A percentile compares a stretch with the other conserved stretches of the same genome.
These are phyloP conservation scores for Phytopythium chamaehyphon DNA, from an alignment of 352 stramenopile species.

Conservation along the genomic window DNA sequence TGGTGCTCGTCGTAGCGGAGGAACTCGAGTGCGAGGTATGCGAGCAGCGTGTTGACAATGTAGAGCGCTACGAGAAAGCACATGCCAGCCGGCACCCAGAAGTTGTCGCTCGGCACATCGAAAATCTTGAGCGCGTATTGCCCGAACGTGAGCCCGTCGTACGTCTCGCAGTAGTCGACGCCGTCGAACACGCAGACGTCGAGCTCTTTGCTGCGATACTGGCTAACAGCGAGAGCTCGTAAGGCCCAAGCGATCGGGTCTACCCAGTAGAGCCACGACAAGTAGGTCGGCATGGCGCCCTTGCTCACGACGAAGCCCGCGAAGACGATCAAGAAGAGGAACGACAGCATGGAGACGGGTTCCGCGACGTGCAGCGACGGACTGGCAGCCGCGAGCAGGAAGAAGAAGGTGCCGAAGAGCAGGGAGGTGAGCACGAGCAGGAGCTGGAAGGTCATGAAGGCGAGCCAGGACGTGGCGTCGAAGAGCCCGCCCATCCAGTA, in stretches of 20 bases:
- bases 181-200: slow-evolving; percentile 29
- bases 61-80: not conserved
- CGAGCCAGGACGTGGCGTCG: slow-evolving; percentile 10
- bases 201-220: slow-evolving; percentile 29
- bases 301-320: slow-evolving; percentile 44
- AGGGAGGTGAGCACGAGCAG: slow-evolving; percentile 40
- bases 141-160: slow-evolving; percentile 20
- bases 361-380: slow-evolving; percentile 37
- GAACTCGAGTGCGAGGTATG: not conserved
- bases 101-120: slow-evolving; percentile 23
- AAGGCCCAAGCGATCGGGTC: slow-evolving; percentile 39
- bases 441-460: slow-evolving; percentile 34
- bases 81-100: slow-evolving; percentile 14
- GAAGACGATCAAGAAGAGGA: slow-evolving; percentile 47
- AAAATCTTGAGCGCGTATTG: slow-evolving; percentile 35
- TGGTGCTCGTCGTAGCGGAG: not conserved
- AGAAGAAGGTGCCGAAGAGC: slow-evolving; percentile 38
- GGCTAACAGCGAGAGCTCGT: slow-evolving; percentile 24
- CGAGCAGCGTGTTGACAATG: slow-evolving; percentile 6
- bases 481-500: slow-evolving; percentile 77
- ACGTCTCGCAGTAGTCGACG: slow-evolving; percentile 20
- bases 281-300: slow-evolving; percentile 37
- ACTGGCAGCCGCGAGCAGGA: slow-evolving; percentile 26
- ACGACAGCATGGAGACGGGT: slow-evolving; percentile 36
- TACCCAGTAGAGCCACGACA: slow-evolving; percentile 38